Conservation (phyloP, 108 stramenopile genomes). For the Nitzschia sp. region DNA sequence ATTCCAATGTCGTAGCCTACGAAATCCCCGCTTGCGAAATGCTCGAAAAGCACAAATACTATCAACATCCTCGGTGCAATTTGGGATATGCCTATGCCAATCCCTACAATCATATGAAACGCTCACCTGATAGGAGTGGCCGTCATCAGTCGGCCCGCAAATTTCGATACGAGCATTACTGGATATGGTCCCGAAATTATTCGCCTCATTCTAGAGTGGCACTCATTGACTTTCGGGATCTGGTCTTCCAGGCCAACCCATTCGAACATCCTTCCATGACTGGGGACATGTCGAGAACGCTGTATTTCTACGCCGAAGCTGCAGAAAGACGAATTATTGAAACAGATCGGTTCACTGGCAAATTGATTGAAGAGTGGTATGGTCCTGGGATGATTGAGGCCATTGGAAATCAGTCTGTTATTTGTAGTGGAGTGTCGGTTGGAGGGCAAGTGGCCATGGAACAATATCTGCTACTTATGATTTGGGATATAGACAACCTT, state of each 20-base stretch:
- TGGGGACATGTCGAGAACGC: neutral
- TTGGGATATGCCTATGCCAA: slow-evolving; percentile 1
- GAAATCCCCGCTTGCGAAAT: neutral
- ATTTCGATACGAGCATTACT: slow-evolving; percentile 40
- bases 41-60: neutral
- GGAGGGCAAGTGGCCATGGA: slow-evolving; percentile 34
- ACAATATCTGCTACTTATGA: slow-evolving; percentile 15
- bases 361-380: slow-evolving; percentile 2
- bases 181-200: slow-evolving; percentile 30
- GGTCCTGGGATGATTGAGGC: slow-evolving; percentile 6
- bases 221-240: slow-evolving; percentile 28
- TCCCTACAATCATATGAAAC: slow-evolving; percentile 3
- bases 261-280: slow-evolving; percentile 2
- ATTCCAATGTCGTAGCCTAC: slow-evolving; percentile 10
- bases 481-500: slow-evolving; percentile 13
- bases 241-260: slow-evolving; percentile 37
- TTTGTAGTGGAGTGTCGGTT: slow-evolving; percentile 33
- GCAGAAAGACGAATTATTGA: slow-evolving; percentile 4
- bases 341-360: slow-evolving; percentile 6
- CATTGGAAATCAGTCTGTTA: slow-evolving; percentile 15
- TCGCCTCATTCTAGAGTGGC: slow-evolving; percentile 10
- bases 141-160: slow-evolving; percentile 13
- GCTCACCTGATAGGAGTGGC: neutral
- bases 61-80: neutral
- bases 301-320: slow-evolving; percentile 15